A percentile compares a stretch with the other conserved stretches of the same genome.
These are phyloP conservation scores for Claviceps paspali DNA, from an alignment of 2,329 filamentous ascomycete species.

Conservation along the genomic window DNA sequence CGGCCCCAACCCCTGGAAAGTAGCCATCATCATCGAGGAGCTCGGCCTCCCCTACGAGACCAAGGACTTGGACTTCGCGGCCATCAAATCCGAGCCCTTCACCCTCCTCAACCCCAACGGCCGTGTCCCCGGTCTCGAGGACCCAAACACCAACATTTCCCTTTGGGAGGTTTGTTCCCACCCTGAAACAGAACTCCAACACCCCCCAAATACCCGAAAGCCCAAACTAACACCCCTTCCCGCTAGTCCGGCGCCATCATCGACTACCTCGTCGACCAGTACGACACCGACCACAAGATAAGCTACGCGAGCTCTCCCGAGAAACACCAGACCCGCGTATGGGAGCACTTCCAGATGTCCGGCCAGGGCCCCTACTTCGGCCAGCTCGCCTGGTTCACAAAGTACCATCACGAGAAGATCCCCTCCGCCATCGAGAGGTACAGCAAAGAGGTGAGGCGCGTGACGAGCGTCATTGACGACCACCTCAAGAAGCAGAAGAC, in stretches of 20 bases:
- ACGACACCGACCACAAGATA: constrained; percentile 9
- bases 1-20: constrained; percentile 10
- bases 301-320: constrained; percentile 6
- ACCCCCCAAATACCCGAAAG: too few species aligned
- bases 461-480: constrained; percentile 14
- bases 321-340: constrained; percentile 7
- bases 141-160: constrained; percentile 10
- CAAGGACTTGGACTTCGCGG: constrained; percentile 7
- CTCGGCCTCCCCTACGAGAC: constrained; percentile 10
- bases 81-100: constrained; percentile 12
- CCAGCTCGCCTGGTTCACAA: constrained; percentile 11
- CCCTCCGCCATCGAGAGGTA: constrained; percentile 16
- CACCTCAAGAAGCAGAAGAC: constrained; percentile 10
- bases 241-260: constrained; percentile 11
- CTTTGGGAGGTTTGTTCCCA: constrained; percentile 10
- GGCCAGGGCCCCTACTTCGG: constrained; percentile 18
- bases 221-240: background rate
- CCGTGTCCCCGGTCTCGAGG: constrained; percentile 9
- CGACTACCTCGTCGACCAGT: constrained; percentile 12
- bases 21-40: constrained; percentile 12
- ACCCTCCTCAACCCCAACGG: constrained; percentile 11
- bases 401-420: constrained; percentile 11
- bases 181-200: too few species aligned
- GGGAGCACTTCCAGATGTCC: constrained; percentile 11
- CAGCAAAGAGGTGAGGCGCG: constrained; percentile 13